Conservation (phyloP, 257 asterid species). For the Nicotiana paniculata region DNA sequence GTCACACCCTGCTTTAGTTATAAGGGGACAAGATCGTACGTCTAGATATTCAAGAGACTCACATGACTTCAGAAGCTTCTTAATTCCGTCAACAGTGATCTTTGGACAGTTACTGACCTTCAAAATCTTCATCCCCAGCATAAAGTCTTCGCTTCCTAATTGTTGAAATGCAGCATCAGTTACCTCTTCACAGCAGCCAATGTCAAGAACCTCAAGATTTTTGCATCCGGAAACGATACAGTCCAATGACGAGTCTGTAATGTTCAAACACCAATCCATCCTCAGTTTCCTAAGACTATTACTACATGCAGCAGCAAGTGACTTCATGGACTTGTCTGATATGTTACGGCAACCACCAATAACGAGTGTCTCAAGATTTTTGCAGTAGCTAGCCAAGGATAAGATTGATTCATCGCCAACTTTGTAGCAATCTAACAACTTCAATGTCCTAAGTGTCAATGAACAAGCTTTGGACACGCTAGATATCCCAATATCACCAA, state of each 20-base stretch:
- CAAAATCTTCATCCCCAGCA: conserved; percentile 52
- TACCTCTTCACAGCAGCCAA: conserved; percentile 86
- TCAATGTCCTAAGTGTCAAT: conserved; percentile 52
- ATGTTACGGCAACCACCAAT: conserved; percentile 84
- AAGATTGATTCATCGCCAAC: conserved; percentile 64
- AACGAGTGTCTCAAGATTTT: conserved; percentile 52
- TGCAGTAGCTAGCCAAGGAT: conserved; percentile 57
- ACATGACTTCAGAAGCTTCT: conserved; percentile 54
- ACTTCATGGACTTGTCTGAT: conserved; percentile 57
- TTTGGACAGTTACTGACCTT: conserved; percentile 75
- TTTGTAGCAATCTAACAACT: conserved; percentile 70
- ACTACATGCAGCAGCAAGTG: conserved; percentile 53
- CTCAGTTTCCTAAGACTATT: conserved; percentile 63
- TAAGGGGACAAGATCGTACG: conserved; percentile 73
- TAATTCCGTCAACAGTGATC: conserved; percentile 64
- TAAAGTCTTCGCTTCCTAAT: conserved; percentile 36
- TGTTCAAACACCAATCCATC: conserved; percentile 92
- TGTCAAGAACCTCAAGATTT: conserved; percentile 81
- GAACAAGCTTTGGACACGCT: conserved; percentile 58
- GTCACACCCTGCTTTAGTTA: conserved; percentile 55
- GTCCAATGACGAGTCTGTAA: conserved; percentile 56
- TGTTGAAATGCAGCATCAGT: conserved; percentile 76
- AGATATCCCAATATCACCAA: conserved; percentile 61
- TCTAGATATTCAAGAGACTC: conserved; percentile 70
- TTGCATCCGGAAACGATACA: conserved; percentile 46